Conservation (phyloP, 2,329 filamentous ascomycete species). For the Penicillium hordei region DNA sequence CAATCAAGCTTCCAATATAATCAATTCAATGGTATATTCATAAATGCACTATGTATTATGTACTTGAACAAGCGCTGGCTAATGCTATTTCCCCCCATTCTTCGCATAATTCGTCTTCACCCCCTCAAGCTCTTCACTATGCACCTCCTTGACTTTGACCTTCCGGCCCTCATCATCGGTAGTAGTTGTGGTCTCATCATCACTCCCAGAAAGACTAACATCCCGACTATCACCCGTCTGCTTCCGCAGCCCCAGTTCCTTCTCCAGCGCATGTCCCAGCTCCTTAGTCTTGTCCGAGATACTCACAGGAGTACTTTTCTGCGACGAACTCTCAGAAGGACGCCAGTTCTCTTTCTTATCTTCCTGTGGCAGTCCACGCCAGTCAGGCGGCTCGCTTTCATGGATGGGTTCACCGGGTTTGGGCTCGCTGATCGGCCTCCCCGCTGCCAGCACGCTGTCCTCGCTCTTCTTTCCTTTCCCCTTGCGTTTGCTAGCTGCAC, state of each 20-base stretch:
- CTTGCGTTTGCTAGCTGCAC: not conserved
- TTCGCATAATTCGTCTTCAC: slow-evolving; percentile 40
- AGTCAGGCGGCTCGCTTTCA: slow-evolving; percentile 70
- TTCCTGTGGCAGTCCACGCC: slow-evolving; percentile 59
- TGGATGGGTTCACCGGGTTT: slow-evolving; percentile 65
- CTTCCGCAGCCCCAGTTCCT: slow-evolving; percentile 66
- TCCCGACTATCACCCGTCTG: slow-evolving; percentile 65
- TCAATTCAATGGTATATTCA: not conserved
- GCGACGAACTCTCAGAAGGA: not conserved
- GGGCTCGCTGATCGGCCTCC: slow-evolving; percentile 62
- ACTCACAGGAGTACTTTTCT: not conserved
- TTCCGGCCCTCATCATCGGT: slow-evolving; percentile 29
- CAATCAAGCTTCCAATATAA: not conserved
- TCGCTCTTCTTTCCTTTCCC: slow-evolving; percentile 24
- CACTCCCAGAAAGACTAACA: slow-evolving; percentile 71
- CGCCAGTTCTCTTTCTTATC: slow-evolving; percentile 12
- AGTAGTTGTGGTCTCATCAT: slow-evolving; percentile 39
- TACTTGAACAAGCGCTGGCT: not conserved
- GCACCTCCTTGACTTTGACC: slow-evolving; percentile 26
- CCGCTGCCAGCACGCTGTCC: slow-evolving; percentile 20
- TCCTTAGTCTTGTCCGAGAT: slow-evolving; percentile 6
- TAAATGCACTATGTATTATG: slow-evolving; percentile 1
- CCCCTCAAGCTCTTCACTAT: slow-evolving; percentile 39
- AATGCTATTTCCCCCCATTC: slow-evolving; percentile 3
- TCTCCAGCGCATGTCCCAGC: slow-evolving; percentile 36